Conservation (phyloP, 352 stramenopile genomes). For the Chrysophaeum taylorii region DNA sequence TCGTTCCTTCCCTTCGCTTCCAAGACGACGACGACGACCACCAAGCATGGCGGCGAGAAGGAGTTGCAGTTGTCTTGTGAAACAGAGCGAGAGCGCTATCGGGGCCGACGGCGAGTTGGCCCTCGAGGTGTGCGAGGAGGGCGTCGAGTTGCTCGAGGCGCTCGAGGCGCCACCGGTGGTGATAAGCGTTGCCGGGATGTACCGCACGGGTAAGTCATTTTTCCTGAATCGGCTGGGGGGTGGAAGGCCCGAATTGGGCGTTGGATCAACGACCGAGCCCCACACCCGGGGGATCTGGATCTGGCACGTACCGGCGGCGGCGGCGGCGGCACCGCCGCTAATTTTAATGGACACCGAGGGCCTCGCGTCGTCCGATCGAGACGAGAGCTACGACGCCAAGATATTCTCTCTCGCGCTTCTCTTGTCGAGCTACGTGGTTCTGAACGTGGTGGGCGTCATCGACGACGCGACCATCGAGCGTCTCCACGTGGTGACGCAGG, state of each 20-base stretch:
- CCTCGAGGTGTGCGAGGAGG: background rate
- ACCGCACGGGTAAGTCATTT: conserved; percentile 62
- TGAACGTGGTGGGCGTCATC: conserved; percentile 73
- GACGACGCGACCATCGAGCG: conserved; percentile 65
- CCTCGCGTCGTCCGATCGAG: conserved; percentile 65
- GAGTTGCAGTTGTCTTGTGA: background rate
- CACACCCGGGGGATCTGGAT: conserved; percentile 70
- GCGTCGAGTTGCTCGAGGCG: background rate
- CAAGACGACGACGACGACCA: no score
- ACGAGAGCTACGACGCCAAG: conserved; percentile 70
- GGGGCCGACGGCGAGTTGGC: background rate
- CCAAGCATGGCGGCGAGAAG: no score
- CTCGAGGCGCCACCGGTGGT: background rate
- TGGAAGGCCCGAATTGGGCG: conserved; percentile 39
- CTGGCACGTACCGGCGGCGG: conserved; percentile 48
- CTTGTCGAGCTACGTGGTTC: conserved; percentile 64
- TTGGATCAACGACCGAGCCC: conserved; percentile 64
- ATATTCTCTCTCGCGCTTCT: conserved; percentile 66
- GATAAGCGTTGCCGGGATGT: background rate
- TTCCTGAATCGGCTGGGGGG: conserved; percentile 52
- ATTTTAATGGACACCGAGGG: conserved; percentile 68
- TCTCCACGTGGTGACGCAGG: conserved; percentile 63
- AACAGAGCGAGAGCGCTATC: background rate
- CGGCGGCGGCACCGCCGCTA: conserved; percentile 47
- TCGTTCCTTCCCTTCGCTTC: no score